phyloP scores from a whole-genome alignment of 163 green algal species.

The Chlorella variabilis region DNA sequence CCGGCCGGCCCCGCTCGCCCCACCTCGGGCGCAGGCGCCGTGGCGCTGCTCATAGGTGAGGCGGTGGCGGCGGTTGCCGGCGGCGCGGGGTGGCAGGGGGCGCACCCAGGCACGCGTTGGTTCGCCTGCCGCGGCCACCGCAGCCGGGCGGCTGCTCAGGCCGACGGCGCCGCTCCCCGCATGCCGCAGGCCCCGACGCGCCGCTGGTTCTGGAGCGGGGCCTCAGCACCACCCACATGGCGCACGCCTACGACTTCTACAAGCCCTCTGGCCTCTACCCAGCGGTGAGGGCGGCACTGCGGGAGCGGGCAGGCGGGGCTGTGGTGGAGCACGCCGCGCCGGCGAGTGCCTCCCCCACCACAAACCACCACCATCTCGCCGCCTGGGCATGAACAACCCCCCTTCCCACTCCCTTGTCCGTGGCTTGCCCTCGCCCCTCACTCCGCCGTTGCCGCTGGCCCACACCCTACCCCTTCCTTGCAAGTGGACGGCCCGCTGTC shows the following conservation, averaged over 20 bases:
- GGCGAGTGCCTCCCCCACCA: too few relatives aligned
- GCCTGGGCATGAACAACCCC: too few relatives aligned
- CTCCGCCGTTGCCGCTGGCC: too few relatives aligned
- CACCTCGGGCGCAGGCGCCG: slow-evolving; percentile 69
- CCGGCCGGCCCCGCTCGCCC: slow-evolving; percentile 64
- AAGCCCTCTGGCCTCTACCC: slow-evolving; percentile 83
- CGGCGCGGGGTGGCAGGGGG: too few relatives aligned
- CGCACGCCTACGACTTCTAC: slow-evolving; percentile 87
- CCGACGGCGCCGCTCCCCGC: not conserved
- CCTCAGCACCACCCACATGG: slow-evolving; percentile 61
- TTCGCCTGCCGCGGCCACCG: not conserved
- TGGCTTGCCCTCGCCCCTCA: too few relatives aligned
- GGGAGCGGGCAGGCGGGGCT: too few relatives aligned
- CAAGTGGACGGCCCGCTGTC: slow-evolving; percentile 72
- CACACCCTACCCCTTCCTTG: not conserved
- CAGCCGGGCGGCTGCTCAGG: not conserved
- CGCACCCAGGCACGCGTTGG: not conserved
- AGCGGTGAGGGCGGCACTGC: slow-evolving; percentile 56
- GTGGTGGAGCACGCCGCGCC: too few relatives aligned
- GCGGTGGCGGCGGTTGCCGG: too few relatives aligned
- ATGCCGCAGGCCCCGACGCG: slow-evolving; percentile 61
- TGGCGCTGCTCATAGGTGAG: slow-evolving; percentile 73
- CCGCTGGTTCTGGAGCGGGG: slow-evolving; percentile 75
- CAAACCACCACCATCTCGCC: too few relatives aligned
- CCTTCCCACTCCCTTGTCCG: too few relatives aligned